These are phyloP conservation scores for Metarhizium guizhouense DNA, from an alignment of 2,329 filamentous ascomycete species.

Conservation along the genomic window DNA sequence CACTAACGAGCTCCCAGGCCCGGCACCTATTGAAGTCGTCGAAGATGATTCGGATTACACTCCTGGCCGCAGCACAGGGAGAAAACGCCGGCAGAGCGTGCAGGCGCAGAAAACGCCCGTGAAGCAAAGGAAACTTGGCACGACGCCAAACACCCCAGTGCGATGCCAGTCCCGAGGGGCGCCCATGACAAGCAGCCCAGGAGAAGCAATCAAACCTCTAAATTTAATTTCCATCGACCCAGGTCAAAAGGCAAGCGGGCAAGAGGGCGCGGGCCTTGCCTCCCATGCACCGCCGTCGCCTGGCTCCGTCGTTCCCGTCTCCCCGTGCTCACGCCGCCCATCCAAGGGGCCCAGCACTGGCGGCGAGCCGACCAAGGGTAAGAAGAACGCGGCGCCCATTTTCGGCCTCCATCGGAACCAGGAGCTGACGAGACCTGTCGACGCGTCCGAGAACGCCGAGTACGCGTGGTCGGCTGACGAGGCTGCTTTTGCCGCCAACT, in stretches of 20 bases:
- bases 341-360: not conserved
- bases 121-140: not conserved
- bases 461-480: constrained; percentile 17
- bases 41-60: constrained; percentile 4
- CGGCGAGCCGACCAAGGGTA: constrained; percentile 4
- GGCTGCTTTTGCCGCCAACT: constrained; percentile 14
- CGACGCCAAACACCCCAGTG: not conserved
- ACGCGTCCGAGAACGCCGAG: constrained; percentile 4
- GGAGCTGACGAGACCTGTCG: constrained; percentile 4
- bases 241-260: not conserved
- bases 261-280: not conserved
- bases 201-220: not conserved
- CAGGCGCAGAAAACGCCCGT: constrained; percentile 6
- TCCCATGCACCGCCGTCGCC: not conserved
- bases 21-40: not conserved
- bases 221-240: not conserved
- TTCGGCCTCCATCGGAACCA: constrained; percentile 14
- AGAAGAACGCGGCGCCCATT: constrained; percentile 8
- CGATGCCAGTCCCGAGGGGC: not conserved
- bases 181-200: not conserved
- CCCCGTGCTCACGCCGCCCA: not conserved
- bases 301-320: not conserved
- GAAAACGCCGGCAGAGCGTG: constrained; percentile 1
- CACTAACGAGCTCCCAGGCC: not conserved
- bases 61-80: not conserved